Evolutionary conservation across 495 filamentous ascomycete species (phyloP).

Genomic region (Aspergillus hancockii): DNA sequence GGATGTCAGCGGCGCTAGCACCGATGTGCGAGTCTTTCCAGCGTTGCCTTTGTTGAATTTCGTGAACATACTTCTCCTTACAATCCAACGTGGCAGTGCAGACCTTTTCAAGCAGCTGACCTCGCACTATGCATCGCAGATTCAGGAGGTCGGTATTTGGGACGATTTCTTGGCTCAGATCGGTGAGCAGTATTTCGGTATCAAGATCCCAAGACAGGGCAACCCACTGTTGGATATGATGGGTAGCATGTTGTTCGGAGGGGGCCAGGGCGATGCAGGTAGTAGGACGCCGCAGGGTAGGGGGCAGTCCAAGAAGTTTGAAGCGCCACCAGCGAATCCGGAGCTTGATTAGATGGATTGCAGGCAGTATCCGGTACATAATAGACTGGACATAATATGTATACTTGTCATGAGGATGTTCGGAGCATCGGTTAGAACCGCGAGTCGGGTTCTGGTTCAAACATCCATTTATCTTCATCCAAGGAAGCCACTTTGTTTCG

Average conservation of each 20-base stretch:
- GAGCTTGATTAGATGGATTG: slow-evolving; percentile 51
- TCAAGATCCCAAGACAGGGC: slow-evolving; percentile 80
- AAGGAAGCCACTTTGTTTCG: slow-evolving; percentile 69
- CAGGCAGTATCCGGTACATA: slow-evolving; percentile 2
- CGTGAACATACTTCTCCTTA: slow-evolving; percentile 76
- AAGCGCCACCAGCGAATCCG: slow-evolving; percentile 50
- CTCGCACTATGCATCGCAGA: slow-evolving; percentile 74
- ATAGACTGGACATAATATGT: slow-evolving; percentile 8
- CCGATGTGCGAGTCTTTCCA: slow-evolving; percentile 81
- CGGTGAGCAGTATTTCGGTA: slow-evolving; percentile 97
- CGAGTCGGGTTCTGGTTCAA: slow-evolving; percentile 65
- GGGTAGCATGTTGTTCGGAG: slow-evolving; percentile 87
- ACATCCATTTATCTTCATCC: slow-evolving; percentile 90
- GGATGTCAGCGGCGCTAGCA: slow-evolving; percentile 72
- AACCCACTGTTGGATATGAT: slow-evolving; percentile 98
- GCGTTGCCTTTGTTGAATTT: slow-evolving; percentile 90
- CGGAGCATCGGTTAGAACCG: slow-evolving; percentile 19
- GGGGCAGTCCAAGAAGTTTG: slow-evolving; percentile 45
- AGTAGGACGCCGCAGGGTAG: slow-evolving; percentile 37
- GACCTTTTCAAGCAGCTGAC: slow-evolving; percentile 84
- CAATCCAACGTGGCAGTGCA: slow-evolving; percentile 74
- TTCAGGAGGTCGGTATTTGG: slow-evolving; percentile 76
- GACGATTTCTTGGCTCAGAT: slow-evolving; percentile 82
- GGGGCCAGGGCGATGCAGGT: slow-evolving; percentile 47
- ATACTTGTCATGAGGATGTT: slow-evolving; percentile 25